A percentile compares a stretch with the other conserved stretches of the same genome.
These are phyloP conservation scores for Talaromyces sp. DNA, from an alignment of 2,329 filamentous ascomycete species.

Conservation along the genomic window DNA sequence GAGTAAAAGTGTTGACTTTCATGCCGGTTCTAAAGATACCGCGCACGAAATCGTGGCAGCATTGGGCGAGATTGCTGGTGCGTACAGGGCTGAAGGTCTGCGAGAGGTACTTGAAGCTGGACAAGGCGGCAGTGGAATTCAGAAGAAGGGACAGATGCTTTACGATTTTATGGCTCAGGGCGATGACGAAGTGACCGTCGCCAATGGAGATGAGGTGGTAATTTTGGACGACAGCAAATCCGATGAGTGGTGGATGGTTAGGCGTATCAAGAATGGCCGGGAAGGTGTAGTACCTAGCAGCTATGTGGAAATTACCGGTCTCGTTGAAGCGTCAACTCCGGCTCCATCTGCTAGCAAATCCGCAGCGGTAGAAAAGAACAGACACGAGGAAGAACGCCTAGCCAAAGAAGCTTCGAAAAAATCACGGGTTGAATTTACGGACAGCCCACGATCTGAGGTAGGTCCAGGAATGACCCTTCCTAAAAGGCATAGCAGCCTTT, in stretches of 20 bases:
- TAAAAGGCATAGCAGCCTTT: constrained; percentile 74
- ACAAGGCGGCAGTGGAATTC: constrained; percentile 60
- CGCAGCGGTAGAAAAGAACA: constrained; percentile 67
- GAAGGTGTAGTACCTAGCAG: constrained; percentile 96
- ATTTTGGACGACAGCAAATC: constrained; percentile 87
- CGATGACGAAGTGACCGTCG: constrained; percentile 92
- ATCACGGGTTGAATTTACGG: constrained; percentile 55
- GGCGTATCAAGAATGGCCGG: constrained; percentile 82
- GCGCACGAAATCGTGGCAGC: constrained; percentile 87
- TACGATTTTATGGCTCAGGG: constrained; percentile 98
- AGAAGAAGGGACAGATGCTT: constrained; percentile 80
- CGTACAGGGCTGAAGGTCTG: constrained; percentile 73
- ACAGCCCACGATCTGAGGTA: constrained; percentile 64
- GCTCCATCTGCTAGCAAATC: constrained; percentile 62
- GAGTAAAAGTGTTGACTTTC: constrained; percentile 93
- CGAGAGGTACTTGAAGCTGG: constrained; percentile 82
- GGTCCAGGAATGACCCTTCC: constrained; percentile 72
- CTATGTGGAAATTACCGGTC: constrained; percentile 85
- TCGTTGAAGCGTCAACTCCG: constrained; percentile 39
- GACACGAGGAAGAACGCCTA: constrained; percentile 75
- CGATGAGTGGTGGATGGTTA: constrained; percentile 98
- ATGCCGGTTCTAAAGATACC: constrained; percentile 95
- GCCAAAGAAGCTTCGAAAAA: constrained; percentile 72
- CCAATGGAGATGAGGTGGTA: constrained; percentile 83
- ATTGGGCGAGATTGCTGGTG: constrained; percentile 84